Conservation (phyloP, 192 early-diverging fungal species). For the Entrophospora sp. region DNA sequence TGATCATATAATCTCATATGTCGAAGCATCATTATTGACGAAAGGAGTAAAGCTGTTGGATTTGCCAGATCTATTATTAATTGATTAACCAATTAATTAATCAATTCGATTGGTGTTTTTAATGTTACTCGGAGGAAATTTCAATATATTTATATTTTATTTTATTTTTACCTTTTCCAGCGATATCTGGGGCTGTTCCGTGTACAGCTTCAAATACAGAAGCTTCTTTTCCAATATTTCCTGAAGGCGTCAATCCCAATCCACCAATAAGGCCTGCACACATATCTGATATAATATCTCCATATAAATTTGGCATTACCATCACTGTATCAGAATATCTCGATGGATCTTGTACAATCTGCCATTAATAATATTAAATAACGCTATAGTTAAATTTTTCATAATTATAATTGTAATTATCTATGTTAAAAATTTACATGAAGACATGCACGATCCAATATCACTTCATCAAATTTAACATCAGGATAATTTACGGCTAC, state of each 20-base stretch:
- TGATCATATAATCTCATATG: constrained; percentile 83
- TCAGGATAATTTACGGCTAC: constrained; percentile 87
- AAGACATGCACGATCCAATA: constrained; percentile 92
- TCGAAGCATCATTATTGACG: constrained; percentile 95
- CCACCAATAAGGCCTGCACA: constrained; percentile 98
- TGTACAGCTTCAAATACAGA: constrained; percentile 96
- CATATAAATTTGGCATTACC: constrained; percentile 99
- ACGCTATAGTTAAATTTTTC: too few species aligned
- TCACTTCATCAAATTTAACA: constrained; percentile 82
- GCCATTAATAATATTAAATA: constrained; percentile 23
- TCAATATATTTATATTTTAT: neutral
- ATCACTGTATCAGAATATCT: constrained; percentile 89
- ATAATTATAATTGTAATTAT: too few species aligned
- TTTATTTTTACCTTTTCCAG: constrained; percentile 58
- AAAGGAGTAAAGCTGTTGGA: constrained; percentile 90
- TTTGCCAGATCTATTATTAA: constrained; percentile 68
- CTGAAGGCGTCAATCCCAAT: constrained; percentile 93
- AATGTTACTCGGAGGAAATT: too few species aligned
- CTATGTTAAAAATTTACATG: constrained; percentile 30
- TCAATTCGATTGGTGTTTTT: too few species aligned
- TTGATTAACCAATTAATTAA: neutral
- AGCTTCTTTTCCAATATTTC: constrained; percentile 98
- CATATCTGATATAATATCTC: constrained; percentile 97
- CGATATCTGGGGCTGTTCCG: constrained; percentile 97
- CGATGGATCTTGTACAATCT: constrained; percentile 91